A percentile compares a stretch with the other conserved stretches of the same genome.
phyloP scores from a whole-genome alignment of 306 rosid genomes.

The Castanea crenata region DNA sequence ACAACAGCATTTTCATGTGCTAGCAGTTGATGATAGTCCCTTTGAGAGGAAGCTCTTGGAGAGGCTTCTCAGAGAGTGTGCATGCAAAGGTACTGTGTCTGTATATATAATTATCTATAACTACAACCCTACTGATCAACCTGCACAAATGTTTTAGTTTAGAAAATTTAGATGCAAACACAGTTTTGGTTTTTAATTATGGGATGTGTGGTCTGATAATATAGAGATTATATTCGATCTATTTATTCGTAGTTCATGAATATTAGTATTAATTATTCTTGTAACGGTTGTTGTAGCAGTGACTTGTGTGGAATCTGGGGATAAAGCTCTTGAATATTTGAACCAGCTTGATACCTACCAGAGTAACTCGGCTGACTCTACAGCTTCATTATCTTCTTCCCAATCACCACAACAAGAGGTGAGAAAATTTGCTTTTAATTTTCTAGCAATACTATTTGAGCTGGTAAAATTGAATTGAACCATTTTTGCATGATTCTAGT shows the following conservation, averaged over 20 bases:
- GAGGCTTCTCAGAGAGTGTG: conserved; percentile 75
- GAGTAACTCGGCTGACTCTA: conserved; percentile 8
- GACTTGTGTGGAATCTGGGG: conserved; percentile 92
- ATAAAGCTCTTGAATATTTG: conserved; percentile 85
- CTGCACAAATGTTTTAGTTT: background rate
- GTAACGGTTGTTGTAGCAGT: conserved; percentile 35
- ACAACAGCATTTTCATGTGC: conserved; percentile 77
- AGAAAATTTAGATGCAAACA: no score
- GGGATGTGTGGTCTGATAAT: no score
- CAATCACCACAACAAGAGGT: conserved; percentile 14
- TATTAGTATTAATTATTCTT: background rate
- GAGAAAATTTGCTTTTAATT: background rate
- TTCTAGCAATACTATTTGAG: background rate
- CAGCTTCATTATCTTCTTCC: conserved; percentile 39
- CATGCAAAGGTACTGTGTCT: conserved; percentile 58
- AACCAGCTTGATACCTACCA: conserved; percentile 50
- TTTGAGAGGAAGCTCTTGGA: conserved; percentile 78
- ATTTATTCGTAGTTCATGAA: no score
- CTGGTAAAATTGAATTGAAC: background rate
- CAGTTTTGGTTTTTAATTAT: background rate
- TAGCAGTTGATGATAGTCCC: conserved; percentile 88
- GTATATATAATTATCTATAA: background rate
- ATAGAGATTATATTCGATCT: no score
- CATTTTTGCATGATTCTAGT: background rate
- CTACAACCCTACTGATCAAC: background rate